Conservation (phyloP, 768 basidiomycete genomes). For the Boletus vinaceobasis region DNA sequence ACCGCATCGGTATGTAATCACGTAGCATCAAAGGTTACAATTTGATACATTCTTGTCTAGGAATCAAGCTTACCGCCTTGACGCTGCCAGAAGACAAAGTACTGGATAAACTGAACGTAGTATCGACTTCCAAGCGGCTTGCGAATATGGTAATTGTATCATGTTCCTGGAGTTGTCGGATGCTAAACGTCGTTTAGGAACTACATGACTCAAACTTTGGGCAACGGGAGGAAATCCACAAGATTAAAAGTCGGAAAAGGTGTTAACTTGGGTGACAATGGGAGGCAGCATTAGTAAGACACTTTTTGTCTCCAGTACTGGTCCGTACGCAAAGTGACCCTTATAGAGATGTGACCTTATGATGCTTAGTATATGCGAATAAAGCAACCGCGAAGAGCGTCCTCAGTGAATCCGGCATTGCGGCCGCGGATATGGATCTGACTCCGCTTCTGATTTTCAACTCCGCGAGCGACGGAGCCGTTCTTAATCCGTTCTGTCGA, state of each 20-base stretch:
- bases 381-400: too few species aligned
- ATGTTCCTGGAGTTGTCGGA: neutral
- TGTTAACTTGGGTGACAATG: too few species aligned
- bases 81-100: slow-evolving; percentile 75
- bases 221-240: slow-evolving; percentile 79
- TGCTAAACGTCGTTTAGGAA: slow-evolving; percentile 46
- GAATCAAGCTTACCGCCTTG: slow-evolving; percentile 74
- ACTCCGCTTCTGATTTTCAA: slow-evolving; percentile 18
- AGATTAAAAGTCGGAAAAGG: slow-evolving; percentile 47
- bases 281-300: slow-evolving; percentile 7
- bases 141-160: slow-evolving; percentile 77
- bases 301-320: neutral
- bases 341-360: neutral
- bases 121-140: slow-evolving; percentile 89
- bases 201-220: slow-evolving; percentile 89
- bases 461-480: slow-evolving; percentile 9
- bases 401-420: slow-evolving; percentile 6
- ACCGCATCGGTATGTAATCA: slow-evolving; percentile 68
- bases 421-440: slow-evolving; percentile 4
- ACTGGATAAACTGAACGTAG: slow-evolving; percentile 77
- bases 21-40: neutral
- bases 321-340: neutral
- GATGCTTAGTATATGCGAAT: too few species aligned
- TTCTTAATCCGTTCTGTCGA: slow-evolving; percentile 7
- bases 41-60: slow-evolving; percentile 35